These are phyloP conservation scores for Ilyonectria robusta DNA, from an alignment of 2,329 filamentous ascomycete species.

Conservation along the genomic window DNA sequence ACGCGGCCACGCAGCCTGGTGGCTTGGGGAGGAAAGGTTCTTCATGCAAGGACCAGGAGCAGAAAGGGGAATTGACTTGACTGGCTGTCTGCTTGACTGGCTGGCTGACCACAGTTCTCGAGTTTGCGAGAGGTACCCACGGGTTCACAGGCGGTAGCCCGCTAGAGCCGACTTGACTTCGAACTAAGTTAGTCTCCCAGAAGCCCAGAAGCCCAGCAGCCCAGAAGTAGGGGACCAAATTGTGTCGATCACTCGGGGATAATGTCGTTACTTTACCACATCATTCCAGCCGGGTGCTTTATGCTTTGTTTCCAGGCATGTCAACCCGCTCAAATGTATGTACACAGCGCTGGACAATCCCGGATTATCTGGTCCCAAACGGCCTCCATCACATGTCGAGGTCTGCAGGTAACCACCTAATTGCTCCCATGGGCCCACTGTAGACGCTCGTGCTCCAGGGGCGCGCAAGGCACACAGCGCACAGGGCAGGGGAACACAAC, in stretches of 20 bases:
- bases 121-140: constrained; percentile 2
- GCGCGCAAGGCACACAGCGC: too few species aligned
- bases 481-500: too few species aligned
- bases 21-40: constrained; percentile 19
- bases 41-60: constrained; percentile 3
- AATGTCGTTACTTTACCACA: constrained; percentile 15
- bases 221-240: constrained; percentile 6
- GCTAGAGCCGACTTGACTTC: constrained; percentile 14
- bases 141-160: constrained; percentile 16
- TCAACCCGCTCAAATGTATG: background rate
- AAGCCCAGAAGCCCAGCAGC: background rate
- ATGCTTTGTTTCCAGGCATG: background rate
- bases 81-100: background rate
- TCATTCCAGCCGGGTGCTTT: constrained; percentile 22
- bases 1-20: constrained; percentile 26
- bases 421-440: too few species aligned
- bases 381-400: too few species aligned
- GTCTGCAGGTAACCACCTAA: too few species aligned
- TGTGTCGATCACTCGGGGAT: constrained; percentile 17
- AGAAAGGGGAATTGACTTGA: background rate
- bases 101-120: background rate
- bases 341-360: too few species aligned
- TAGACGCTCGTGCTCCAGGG: too few species aligned
- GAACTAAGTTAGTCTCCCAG: background rate
- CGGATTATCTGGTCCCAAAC: too few species aligned